These are phyloP conservation scores for Chrysoporthe puriensis DNA, from an alignment of 2,329 filamentous ascomycete genomes.

Conservation along the genomic window DNA sequence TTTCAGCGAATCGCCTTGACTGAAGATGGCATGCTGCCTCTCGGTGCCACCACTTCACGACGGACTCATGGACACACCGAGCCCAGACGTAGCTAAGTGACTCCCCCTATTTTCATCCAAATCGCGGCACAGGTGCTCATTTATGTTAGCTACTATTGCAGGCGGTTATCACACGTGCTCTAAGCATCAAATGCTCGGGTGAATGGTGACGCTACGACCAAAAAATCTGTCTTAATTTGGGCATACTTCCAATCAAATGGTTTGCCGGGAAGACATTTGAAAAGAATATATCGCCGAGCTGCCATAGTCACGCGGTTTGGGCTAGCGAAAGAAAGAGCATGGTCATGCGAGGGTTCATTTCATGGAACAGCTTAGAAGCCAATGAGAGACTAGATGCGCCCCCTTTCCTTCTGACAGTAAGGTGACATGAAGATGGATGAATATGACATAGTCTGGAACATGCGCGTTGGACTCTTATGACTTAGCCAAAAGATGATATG, in stretches of 20 bases:
- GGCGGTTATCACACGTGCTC: background rate
- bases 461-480: background rate
- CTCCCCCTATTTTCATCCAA: background rate
- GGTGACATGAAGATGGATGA: background rate
- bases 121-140: background rate
- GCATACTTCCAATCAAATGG: background rate
- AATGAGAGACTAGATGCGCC: background rate
- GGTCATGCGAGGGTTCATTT: background rate
- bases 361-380: background rate
- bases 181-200: background rate
- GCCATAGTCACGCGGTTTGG: background rate
- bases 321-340: background rate
- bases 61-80: background rate
- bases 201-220: background rate
- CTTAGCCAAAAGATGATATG: background rate
- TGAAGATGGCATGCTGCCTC: background rate
- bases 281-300: background rate
- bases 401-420: background rate
- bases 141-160: background rate
- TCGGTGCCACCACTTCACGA: background rate
- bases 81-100: background rate
- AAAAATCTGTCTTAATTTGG: background rate
- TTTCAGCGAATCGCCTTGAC: background rate
- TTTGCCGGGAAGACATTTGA: background rate
- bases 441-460: background rate